Evolutionary conservation across 2,329 filamentous ascomycete species (phyloP).

Genomic region (Diaporthe longicolla): DNA sequence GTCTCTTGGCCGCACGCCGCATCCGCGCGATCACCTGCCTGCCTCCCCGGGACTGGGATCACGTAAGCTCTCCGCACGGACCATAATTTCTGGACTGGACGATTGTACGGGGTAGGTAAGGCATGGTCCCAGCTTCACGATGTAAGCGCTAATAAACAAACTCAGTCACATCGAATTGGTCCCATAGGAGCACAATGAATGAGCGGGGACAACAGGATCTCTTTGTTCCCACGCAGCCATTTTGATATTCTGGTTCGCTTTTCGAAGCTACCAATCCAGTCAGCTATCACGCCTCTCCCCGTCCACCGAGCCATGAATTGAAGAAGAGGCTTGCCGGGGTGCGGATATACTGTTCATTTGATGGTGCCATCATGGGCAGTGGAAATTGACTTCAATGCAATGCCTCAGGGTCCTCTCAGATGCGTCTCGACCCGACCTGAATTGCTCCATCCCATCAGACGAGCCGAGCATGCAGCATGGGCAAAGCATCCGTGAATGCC

Average conservation of each 20-base stretch:
- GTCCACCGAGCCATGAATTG: constrained; percentile 16
- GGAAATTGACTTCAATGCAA: constrained; percentile 10
- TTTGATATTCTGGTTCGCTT: constrained; percentile 31
- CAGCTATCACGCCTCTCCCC: constrained; percentile 22
- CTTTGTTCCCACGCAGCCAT: neutral
- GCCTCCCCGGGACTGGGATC: neutral
- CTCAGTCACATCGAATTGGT: constrained; percentile 20
- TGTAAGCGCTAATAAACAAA: constrained; percentile 31
- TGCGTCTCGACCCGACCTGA: neutral
- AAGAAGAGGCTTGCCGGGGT: neutral
- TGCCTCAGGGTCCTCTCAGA: neutral
- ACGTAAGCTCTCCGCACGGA: constrained; percentile 1
- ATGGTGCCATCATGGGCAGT: neutral
- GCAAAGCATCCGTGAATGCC: constrained; percentile 16
- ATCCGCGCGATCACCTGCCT: constrained; percentile 23
- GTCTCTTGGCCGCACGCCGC: neutral
- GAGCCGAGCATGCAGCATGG: constrained; percentile 18
- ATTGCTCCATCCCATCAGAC: constrained; percentile 5
- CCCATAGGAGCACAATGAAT: neutral
- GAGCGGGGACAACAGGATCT: constrained; percentile 3
- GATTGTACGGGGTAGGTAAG: too few species aligned
- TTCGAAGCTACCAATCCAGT: constrained; percentile 28
- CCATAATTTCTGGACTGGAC: neutral
- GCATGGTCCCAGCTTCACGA: neutral
- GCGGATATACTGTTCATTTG: neutral